These are phyloP conservation scores for Myriosclerotinia scirpicola DNA, from an alignment of 2,329 filamentous ascomycete species.

Conservation along the genomic window DNA sequence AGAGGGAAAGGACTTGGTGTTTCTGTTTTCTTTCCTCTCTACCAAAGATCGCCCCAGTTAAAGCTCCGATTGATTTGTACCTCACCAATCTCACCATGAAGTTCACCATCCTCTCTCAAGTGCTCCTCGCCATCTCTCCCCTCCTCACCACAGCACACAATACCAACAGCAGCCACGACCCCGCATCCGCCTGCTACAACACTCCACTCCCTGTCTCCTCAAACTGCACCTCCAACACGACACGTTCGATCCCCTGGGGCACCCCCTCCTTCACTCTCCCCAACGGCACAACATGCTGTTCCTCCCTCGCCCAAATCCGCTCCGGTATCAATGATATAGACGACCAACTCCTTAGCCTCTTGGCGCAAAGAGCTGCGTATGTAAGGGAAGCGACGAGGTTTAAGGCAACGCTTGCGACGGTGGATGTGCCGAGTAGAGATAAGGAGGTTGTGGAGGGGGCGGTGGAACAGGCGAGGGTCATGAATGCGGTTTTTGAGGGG, in stretches of 20 bases:
- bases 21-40: no score
- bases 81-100: not conserved
- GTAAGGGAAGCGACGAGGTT: conserved; percentile 32
- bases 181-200: conserved; percentile 25
- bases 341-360: conserved; percentile 22
- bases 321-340: conserved; percentile 27
- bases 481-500: not conserved
- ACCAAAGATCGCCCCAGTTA: no score
- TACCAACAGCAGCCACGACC: not conserved
- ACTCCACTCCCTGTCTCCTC: conserved; percentile 13
- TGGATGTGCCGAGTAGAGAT: conserved; percentile 28
- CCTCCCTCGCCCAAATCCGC: conserved; percentile 27
- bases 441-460: conserved; percentile 25
- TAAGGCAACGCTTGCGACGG: conserved; percentile 22
- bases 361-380: conserved; percentile 27
- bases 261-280: conserved; percentile 22
- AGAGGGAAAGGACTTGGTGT: no score
- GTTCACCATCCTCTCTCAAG: not conserved
- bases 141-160: not conserved
- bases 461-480: conserved; percentile 16
- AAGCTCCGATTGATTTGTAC: not conserved
- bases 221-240: not conserved
- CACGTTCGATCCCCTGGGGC: conserved; percentile 27
- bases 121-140: not conserved
- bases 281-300: conserved; percentile 28